phyloP scores from a whole-genome alignment of 139 green algal species.

The Zygnema circumcarinatum region DNA sequence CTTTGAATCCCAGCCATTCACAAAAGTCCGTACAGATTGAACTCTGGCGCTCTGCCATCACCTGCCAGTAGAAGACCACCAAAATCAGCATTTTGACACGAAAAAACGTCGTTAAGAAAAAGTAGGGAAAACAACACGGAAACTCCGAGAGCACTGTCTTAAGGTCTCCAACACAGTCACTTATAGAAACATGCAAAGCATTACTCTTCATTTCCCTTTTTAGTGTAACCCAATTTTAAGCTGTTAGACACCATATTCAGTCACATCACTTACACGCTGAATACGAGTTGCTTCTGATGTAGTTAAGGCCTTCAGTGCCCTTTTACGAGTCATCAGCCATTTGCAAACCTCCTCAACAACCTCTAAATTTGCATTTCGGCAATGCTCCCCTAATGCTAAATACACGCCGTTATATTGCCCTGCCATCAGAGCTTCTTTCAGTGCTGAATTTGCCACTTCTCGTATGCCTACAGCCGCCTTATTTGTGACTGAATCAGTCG shows the following conservation, averaged over 20 bases:
- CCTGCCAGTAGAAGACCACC: neutral
- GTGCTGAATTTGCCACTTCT: slow-evolving; percentile 18
- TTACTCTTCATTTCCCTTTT: no score
- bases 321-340: slow-evolving; percentile 28
- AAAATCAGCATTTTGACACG: neutral
- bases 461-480: no score
- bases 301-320: slow-evolving; percentile 22
- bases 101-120: neutral
- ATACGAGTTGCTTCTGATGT: slow-evolving; percentile 1
- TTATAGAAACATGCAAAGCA: neutral
- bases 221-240: no score
- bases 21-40: slow-evolving; percentile 10
- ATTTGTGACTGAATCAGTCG: no score
- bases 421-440: slow-evolving; percentile 19
- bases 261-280: neutral
- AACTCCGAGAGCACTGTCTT: neutral
- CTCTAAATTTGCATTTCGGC: neutral
- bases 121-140: slow-evolving; percentile 10
- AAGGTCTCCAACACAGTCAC: neutral
- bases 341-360: slow-evolving; percentile 18
- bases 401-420: slow-evolving; percentile 19
- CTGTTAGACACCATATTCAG: no score
- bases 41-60: neutral
- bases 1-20: slow-evolving; percentile 24
- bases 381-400: neutral